phyloP scores from a whole-genome alignment of 202 grass and related monocot species.

The Dendrocalamus latiflorus region DNA sequence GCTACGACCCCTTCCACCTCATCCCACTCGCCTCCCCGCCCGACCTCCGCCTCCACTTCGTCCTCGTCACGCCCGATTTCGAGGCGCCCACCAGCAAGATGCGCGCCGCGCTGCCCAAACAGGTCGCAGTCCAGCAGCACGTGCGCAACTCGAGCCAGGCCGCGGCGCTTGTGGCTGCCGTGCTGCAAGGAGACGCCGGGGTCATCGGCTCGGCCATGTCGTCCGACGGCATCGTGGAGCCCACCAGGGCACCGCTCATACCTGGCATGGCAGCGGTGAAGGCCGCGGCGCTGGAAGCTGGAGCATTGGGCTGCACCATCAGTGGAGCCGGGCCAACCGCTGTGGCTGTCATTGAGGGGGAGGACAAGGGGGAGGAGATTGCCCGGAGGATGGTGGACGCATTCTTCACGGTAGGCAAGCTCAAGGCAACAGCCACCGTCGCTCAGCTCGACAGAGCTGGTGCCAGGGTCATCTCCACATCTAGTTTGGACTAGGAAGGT shows the following conservation, averaged over 20 bases:
- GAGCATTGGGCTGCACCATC: slow-evolving; percentile 80
- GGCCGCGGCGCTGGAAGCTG: slow-evolving; percentile 60
- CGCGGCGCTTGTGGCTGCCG: slow-evolving; percentile 59
- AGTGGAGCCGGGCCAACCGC: slow-evolving; percentile 76
- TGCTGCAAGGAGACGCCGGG: slow-evolving; percentile 55
- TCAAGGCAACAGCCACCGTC: slow-evolving; percentile 53
- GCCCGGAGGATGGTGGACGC: slow-evolving; percentile 68
- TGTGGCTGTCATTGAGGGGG: slow-evolving; percentile 58
- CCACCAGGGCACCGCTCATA: slow-evolving; percentile 72
- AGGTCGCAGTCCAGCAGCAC: slow-evolving; percentile 51
- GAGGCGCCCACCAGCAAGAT: slow-evolving; percentile 94
- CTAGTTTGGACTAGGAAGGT: slow-evolving; percentile 13
- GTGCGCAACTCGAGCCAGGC: slow-evolving; percentile 88
- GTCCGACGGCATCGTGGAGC: slow-evolving; percentile 76
- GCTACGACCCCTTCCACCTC: slow-evolving; percentile 76
- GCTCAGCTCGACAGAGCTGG: slow-evolving; percentile 65
- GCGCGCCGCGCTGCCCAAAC: slow-evolving; percentile 63
- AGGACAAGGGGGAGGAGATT: slow-evolving; percentile 70
- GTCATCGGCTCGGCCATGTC: slow-evolving; percentile 74
- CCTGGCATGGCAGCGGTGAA: slow-evolving; percentile 80
- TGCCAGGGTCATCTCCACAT: slow-evolving; percentile 60
- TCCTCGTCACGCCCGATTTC: slow-evolving; percentile 77
- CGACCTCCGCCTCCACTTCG: slow-evolving; percentile 54
- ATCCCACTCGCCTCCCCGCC: slow-evolving; percentile 48
- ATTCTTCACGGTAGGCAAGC: slow-evolving; percentile 42